Base-by-base conservation (phyloP, 805 yeast genomes). In the Lipomyces mesembrius region DNA sequence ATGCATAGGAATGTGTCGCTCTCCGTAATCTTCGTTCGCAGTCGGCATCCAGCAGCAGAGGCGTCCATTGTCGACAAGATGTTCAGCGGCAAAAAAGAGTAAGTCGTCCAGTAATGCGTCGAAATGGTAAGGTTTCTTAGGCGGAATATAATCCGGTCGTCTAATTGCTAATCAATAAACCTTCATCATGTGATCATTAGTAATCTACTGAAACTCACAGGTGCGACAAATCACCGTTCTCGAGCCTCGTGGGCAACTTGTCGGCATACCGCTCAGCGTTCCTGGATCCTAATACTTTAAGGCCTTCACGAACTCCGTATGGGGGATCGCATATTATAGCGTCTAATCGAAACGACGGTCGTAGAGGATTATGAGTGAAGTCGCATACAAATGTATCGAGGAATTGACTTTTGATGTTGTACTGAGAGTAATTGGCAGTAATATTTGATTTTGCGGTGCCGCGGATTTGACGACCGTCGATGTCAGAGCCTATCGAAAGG, bases 31-130 rank as follows among this genome's bases (percentile, higher is more conserved):
- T 74, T 91, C 96, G 75, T 93, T 92, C 0, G 97, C 96, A 0
- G 96, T 89, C 0, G 99, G 99, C 95, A 93, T 91, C 99, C 99
- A 95, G 77, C 92, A 93, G 34, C 95, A 91, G 46, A 95, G 81
- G 70, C 98, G 81, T 0, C 98, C 97, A 7, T 85, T 85, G 2
- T 86, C 78, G 0, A 90, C 90, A 62, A 95, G 81, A 72, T 93
- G 84, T 14, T 83, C 81, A 2, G 92, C 86, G 0, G 97, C 84
- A 80, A 89, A 95, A 25, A 82, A 77, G 53, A 95, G 80, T 49
- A 95, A 80, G 75, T 94, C 98, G 72, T 89, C 91, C 52, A 95
- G 79, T 71, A 95, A 80, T 56, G 86, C 80, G 70, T 90, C 91
- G 71, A 95, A 82, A 65, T 90, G 89, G 75, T 92, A 92, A 0